Conservation (phyloP, 1,284 basidiomycete species). For the Leucoagaricus sp. region DNA sequence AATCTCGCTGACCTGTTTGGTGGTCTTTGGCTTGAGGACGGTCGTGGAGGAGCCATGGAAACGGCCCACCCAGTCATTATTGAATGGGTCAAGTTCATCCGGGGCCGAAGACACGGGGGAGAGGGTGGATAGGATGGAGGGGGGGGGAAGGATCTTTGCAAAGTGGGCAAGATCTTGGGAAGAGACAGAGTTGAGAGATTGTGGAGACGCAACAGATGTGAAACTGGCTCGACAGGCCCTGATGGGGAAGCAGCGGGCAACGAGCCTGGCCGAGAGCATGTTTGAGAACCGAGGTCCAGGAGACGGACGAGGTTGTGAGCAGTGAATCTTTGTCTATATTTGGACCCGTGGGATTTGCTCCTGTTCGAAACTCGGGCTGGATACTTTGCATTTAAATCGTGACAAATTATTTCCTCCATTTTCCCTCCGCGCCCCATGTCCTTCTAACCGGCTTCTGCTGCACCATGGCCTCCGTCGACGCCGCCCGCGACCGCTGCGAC, state of each 20-base stretch:
- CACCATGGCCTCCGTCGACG: slow-evolving; percentile 27
- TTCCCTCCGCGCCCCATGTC: slow-evolving; percentile 6
- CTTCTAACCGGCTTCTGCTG: slow-evolving; percentile 4
- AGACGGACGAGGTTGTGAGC: slow-evolving; percentile 11
- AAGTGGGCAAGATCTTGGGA: slow-evolving; percentile 65
- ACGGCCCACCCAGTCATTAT: slow-evolving; percentile 98
- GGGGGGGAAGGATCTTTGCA: slow-evolving; percentile 55
- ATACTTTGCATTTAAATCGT: slow-evolving; percentile 1
- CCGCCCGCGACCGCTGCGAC: slow-evolving; percentile 38
- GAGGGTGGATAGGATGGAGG: slow-evolving; percentile 67
- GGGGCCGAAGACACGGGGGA: slow-evolving; percentile 44
- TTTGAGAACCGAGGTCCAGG: slow-evolving; percentile 16
- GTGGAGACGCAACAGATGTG: slow-evolving; percentile 20
- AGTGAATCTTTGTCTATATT: slow-evolving; percentile 3
- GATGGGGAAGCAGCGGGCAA: slow-evolving; percentile 7
- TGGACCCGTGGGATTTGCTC: slow-evolving; percentile 5
- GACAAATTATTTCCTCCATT: slow-evolving; percentile 5
- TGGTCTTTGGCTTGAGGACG: slow-evolving; percentile 88
- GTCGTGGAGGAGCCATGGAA: slow-evolving; percentile 85
- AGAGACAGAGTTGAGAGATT: slow-evolving; percentile 42
- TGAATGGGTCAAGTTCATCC: slow-evolving; percentile 82
- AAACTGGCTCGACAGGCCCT: slow-evolving; percentile 15
- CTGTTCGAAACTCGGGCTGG: neutral
- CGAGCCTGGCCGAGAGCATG: slow-evolving; percentile 1
- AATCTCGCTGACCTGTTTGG: slow-evolving; percentile 86